Conservation (phyloP, 345 rosid species). For the Moringa oleifera region DNA sequence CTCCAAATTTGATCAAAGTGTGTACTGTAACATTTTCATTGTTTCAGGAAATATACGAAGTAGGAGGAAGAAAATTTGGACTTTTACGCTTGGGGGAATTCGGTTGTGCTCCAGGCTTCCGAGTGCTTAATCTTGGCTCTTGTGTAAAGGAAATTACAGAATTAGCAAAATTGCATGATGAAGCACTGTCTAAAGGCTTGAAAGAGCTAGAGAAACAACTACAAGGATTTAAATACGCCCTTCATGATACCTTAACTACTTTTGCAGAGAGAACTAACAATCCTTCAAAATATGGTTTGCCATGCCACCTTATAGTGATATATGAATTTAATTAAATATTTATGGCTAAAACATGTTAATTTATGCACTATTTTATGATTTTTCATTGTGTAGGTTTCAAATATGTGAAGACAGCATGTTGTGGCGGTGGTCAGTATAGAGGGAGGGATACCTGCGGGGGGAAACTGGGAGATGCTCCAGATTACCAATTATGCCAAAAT, state of each 20-base stretch:
- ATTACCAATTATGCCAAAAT: slow-evolving; percentile 1
- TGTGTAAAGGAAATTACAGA: slow-evolving; percentile 18
- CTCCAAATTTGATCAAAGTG: too few relatives aligned
- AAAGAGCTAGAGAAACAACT: slow-evolving; percentile 18
- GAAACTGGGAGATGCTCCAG: too few relatives aligned
- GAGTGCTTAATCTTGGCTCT: slow-evolving; percentile 8
- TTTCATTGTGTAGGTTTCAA: slow-evolving; percentile 33
- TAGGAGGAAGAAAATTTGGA: slow-evolving; percentile 48
- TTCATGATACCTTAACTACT: slow-evolving; percentile 23
- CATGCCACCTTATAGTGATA: too few relatives aligned
- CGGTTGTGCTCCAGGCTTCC: slow-evolving; percentile 26
- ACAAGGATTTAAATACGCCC: slow-evolving; percentile 30
- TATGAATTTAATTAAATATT: too few relatives aligned
- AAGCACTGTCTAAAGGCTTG: slow-evolving; percentile 10
- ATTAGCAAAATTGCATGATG: slow-evolving; percentile 22
- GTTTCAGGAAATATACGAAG: slow-evolving; percentile 30
- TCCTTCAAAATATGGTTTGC: slow-evolving; percentile 36
- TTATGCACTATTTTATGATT: too few relatives aligned
- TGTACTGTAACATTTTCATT: neutral
- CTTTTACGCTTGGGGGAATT: slow-evolving; percentile 17
- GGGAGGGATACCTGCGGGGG: slow-evolving; percentile 25
- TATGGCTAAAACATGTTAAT: neutral
- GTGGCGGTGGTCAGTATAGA: slow-evolving; percentile 31
- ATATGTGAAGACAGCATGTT: slow-evolving; percentile 26
- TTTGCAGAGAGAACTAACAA: slow-evolving; percentile 17